A percentile compares a stretch with the other conserved stretches of the same genome.
Evolutionary conservation across 1,284 basidiomycete species (phyloP).

Genomic region (Leccinum laetum): DNA sequence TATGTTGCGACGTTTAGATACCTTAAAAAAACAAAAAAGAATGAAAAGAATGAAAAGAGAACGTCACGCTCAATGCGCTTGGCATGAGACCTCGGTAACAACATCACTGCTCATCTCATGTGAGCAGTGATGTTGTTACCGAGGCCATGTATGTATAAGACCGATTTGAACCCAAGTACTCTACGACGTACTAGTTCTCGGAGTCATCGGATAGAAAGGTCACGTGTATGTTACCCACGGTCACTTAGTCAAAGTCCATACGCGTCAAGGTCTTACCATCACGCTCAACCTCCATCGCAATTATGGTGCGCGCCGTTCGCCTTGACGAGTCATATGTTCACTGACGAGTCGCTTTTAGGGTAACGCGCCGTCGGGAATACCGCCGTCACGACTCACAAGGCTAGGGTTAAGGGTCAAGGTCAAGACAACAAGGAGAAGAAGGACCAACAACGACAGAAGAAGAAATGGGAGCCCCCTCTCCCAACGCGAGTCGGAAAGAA

Average conservation of each 20-base stretch:
- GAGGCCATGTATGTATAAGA: too few relatives aligned
- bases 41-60: too few relatives aligned
- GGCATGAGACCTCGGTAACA: too few relatives aligned
- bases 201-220: conserved; percentile 8
- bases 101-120: too few relatives aligned
- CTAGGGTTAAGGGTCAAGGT: conserved; percentile 40
- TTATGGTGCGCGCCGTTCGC: conserved; percentile 17
- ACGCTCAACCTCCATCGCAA: conserved; percentile 7
- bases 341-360: conserved; percentile 3
- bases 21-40: too few relatives aligned
- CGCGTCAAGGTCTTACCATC: conserved; percentile 13
- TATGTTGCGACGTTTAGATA: too few relatives aligned
- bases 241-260: conserved; percentile 9
- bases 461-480: conserved; percentile 99
- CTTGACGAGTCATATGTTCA: background rate
- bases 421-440: conserved; percentile 62
- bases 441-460: conserved; percentile 65
- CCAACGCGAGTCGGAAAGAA: conserved; percentile 93
- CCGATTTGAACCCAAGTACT: too few relatives aligned
- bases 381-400: conserved; percentile 32
- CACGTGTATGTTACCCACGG: conserved; percentile 26
- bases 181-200: background rate
- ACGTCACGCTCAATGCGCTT: too few relatives aligned
- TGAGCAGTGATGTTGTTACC: too few relatives aligned
- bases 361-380: conserved; percentile 71